These are phyloP conservation scores for Candida ficus DNA, from an alignment of 805 yeast genomes.

Conservation along the genomic window DNA sequence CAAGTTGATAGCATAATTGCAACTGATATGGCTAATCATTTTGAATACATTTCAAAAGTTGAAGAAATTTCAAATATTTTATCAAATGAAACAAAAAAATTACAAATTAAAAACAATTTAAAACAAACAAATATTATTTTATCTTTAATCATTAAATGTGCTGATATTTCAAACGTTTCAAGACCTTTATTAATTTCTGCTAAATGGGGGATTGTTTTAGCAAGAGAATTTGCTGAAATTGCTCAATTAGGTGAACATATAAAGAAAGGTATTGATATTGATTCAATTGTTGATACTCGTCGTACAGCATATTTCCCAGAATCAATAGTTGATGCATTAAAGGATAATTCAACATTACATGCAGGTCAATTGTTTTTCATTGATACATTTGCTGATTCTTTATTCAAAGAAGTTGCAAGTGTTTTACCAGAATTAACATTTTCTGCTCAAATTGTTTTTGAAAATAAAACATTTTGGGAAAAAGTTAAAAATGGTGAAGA, in stretches of 20 bases:
- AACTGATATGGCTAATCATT: conserved; percentile 93
- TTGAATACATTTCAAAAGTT: conserved; percentile 57
- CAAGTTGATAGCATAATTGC: conserved; percentile 52
- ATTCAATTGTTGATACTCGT: conserved; percentile 15
- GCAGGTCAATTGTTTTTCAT: conserved; percentile 82
- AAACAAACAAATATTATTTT: conserved; percentile 41
- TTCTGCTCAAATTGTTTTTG: conserved; percentile 43
- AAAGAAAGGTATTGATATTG: conserved; percentile 20
- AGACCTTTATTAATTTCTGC: conserved; percentile 71
- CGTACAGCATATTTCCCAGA: conserved; percentile 29
- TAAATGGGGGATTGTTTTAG: conserved; percentile 81
- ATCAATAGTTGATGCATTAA: conserved; percentile 39
- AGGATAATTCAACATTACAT: conserved; percentile 45
- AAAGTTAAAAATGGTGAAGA: conserved; percentile 4
- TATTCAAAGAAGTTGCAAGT: conserved; percentile 60
- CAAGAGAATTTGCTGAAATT: conserved; percentile 73
- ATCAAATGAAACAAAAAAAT: conserved; percentile 10
- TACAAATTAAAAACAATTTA: conserved; percentile 12
- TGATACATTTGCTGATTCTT: conserved; percentile 69
- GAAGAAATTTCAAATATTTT: conserved; percentile 27
- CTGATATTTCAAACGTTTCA: conserved; percentile 92
- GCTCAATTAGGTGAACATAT: conserved; percentile 42
- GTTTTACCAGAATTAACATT: conserved; percentile 58
- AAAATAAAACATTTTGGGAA: background rate
- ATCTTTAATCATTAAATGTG: conserved; percentile 80